Evolutionary conservation across 2,329 filamentous ascomycete species (phyloP).

Genomic region (Pochonia chlamydosporia): DNA sequence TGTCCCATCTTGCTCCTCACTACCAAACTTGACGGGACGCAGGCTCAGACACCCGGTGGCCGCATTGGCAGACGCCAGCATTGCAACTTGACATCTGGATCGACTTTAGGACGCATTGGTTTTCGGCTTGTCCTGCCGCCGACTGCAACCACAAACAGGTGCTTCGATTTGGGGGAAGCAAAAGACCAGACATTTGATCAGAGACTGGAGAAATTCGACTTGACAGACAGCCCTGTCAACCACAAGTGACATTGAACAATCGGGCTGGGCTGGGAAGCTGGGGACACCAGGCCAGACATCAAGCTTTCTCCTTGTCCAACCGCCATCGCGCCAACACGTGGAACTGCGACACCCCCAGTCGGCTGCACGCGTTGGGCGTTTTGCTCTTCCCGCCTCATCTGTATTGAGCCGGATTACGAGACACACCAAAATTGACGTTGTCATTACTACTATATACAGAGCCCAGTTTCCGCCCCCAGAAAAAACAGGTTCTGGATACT

Average conservation of each 20-base stretch:
- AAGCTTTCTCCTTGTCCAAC: slow-evolving; percentile 4
- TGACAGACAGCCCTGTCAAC: too few relatives aligned
- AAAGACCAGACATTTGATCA: too few relatives aligned
- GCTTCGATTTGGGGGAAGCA: too few relatives aligned
- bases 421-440: neutral
- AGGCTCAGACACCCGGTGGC: too few relatives aligned
- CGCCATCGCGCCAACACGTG: slow-evolving; percentile 7
- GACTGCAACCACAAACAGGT: neutral
- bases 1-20: too few relatives aligned
- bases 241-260: too few relatives aligned
- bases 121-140: neutral
- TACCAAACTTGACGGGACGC: too few relatives aligned
- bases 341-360: slow-evolving; percentile 4
- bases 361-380: slow-evolving; percentile 6
- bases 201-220: too few relatives aligned
- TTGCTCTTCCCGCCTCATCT: slow-evolving; percentile 1
- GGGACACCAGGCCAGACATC: too few relatives aligned
- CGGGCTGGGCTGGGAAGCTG: too few relatives aligned
- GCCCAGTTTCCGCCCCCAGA: neutral
- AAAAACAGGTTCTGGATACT: neutral
- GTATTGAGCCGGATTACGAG: neutral
- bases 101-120: neutral
- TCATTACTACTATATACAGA: slow-evolving; percentile 1
- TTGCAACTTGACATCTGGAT: too few relatives aligned
- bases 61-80: too few relatives aligned